Conservation (phyloP, 768 basidiomycete species). For the Mycena maculata region DNA sequence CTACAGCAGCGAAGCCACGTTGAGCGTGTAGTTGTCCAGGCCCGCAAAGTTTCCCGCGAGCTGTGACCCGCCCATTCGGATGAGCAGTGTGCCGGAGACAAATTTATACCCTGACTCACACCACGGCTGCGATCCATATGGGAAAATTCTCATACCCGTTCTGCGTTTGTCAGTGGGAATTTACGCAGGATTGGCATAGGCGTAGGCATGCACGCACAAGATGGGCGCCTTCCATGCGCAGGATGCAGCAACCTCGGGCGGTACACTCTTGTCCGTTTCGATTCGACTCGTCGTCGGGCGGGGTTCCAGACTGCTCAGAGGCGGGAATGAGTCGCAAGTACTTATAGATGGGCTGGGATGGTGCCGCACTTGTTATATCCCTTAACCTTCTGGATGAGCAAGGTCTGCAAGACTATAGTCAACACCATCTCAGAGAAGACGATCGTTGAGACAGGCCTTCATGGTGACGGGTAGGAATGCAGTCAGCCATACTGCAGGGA, state of each 20-base stretch:
- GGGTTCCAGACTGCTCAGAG: constrained; percentile 16
- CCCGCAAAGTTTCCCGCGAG: constrained; percentile 29
- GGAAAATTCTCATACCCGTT: constrained; percentile 34
- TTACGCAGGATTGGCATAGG: not conserved
- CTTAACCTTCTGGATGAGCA: constrained; percentile 20
- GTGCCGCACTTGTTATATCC: constrained; percentile 35
- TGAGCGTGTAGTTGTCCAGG: constrained; percentile 29
- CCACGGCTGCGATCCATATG: constrained; percentile 33
- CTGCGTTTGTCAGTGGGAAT: constrained; percentile 11
- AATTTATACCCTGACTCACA: not conserved
- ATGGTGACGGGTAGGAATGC: constrained; percentile 30
- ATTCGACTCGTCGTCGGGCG: constrained; percentile 17
- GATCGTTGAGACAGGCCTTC: constrained; percentile 12
- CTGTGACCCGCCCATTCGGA: not conserved
- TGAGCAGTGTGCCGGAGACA: not conserved
- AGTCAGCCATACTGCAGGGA: constrained; percentile 34
- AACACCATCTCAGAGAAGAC: not conserved
- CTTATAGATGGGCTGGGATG: no score
- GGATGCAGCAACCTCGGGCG: constrained; percentile 25
- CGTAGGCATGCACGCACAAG: constrained; percentile 7
- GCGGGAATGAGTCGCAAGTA: no score
- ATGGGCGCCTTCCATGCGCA: constrained; percentile 35
- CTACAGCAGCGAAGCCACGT: constrained; percentile 25
- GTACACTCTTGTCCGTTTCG: constrained; percentile 8
- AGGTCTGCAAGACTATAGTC: constrained; percentile 13